Conservation (phyloP, 2,329 filamentous ascomycete species). For the Scytalidium sp. region DNA sequence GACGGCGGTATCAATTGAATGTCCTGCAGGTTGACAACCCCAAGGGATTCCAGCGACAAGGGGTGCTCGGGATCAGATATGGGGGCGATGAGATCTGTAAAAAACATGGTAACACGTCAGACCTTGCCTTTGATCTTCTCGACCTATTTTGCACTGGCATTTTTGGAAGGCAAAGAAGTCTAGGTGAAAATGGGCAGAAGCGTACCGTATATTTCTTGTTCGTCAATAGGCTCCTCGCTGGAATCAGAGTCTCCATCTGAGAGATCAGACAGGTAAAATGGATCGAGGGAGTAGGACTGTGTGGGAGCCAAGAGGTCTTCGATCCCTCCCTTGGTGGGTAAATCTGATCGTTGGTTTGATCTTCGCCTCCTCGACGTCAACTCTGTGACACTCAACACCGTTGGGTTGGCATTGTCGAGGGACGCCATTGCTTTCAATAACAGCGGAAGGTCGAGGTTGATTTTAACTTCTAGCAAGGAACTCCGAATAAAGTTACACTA, state of each 20-base stretch:
- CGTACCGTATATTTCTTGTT: conserved; percentile 92
- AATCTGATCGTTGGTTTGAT: conserved; percentile 44
- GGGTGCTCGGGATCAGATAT: conserved; percentile 98
- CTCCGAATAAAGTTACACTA: not conserved
- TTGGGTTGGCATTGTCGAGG: conserved; percentile 83
- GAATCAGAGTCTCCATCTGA: conserved; percentile 43
- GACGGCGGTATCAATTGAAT: conserved; percentile 74
- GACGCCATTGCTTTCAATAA: conserved; percentile 9
- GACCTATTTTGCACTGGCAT: not conserved
- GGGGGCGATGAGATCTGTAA: conserved; percentile 81
- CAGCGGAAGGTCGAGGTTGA: not conserved
- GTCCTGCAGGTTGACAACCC: conserved; percentile 93
- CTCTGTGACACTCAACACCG: conserved; percentile 83
- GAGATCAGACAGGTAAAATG: conserved; percentile 29
- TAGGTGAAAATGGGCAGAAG: conserved; percentile 2
- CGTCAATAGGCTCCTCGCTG: conserved; percentile 80
- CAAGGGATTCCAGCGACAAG: conserved; percentile 85
- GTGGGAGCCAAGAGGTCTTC: conserved; percentile 22
- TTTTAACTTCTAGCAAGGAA: not conserved
- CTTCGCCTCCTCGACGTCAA: conserved; percentile 74
- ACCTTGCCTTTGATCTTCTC: not conserved
- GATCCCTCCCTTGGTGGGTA: conserved; percentile 20
- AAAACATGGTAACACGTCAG: conserved; percentile 33
- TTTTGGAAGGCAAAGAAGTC: not conserved
- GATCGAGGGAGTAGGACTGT: conserved; percentile 27